These are phyloP conservation scores for Hemisphaericaspora nanyangensis DNA, from an alignment of 805 yeast species.

Conservation along the genomic window DNA sequence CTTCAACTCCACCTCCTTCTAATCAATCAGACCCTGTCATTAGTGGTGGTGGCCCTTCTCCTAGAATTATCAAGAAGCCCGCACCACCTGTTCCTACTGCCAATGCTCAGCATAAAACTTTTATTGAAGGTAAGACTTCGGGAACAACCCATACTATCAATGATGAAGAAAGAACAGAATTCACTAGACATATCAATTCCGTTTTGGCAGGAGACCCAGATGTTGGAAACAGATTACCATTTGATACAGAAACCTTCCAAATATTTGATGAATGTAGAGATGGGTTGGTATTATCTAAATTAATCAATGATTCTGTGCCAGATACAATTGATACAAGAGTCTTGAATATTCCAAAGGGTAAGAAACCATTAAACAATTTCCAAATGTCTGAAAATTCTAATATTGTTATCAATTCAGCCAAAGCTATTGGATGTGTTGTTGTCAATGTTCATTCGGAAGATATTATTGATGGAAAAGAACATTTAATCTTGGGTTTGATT, in stretches of 20 bases:
- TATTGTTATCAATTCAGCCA: slow-evolving; percentile 96
- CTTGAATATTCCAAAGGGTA: slow-evolving; percentile 73
- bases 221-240: slow-evolving; percentile 80
- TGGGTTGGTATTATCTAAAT: slow-evolving; percentile 86
- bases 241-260: slow-evolving; percentile 92
- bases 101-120: slow-evolving; percentile 50
- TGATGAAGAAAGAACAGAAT: slow-evolving; percentile 94
- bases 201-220: slow-evolving; percentile 87
- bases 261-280: slow-evolving; percentile 95
- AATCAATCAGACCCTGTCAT: slow-evolving; percentile 15
- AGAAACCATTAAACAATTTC: slow-evolving; percentile 82
- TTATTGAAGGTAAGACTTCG: slow-evolving; percentile 79
- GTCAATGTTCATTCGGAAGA: slow-evolving; percentile 97
- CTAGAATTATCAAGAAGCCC: slow-evolving; percentile 17
- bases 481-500: slow-evolving; percentile 82
- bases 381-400: slow-evolving; percentile 96
- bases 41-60: slow-evolving; percentile 20
- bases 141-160: slow-evolving; percentile 96
- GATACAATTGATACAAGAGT: slow-evolving; percentile 98
- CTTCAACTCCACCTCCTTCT: slow-evolving; percentile 11
- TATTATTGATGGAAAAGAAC: slow-evolving; percentile 91
- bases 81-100: slow-evolving; percentile 50
- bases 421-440: slow-evolving; percentile 97
- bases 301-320: slow-evolving; percentile 96
- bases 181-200: slow-evolving; percentile 91